Percentiles rank a stretch among this genome's conserved stretches.
Conservation (phyloP, 208 protist species). For the Acanthamoeba healyi region DNA sequence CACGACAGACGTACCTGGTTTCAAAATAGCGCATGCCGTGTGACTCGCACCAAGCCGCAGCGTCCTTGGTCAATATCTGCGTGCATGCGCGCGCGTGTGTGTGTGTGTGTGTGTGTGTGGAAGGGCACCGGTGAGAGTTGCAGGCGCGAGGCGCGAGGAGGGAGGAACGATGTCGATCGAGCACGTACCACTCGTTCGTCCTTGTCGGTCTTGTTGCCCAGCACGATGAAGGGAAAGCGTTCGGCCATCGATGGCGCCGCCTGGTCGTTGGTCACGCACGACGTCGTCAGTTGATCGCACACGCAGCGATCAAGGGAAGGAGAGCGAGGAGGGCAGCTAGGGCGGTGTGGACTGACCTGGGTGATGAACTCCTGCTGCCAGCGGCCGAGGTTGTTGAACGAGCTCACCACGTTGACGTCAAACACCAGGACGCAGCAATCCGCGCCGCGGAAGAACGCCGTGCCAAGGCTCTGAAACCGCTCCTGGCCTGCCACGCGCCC, state of each 20-base stretch:
- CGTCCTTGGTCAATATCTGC: conserved; percentile 69
- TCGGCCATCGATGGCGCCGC: conserved; percentile 69
- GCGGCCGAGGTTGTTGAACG: conserved; percentile 69
- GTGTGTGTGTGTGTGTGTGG: too few species aligned
- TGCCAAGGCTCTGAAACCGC: conserved; percentile 79
- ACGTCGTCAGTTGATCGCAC: background rate
- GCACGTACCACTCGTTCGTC: conserved; percentile 81
- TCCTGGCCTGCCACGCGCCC: conserved; percentile 71
- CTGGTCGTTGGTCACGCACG: background rate
- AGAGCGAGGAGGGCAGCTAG: too few species aligned
- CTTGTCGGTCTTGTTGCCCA: conserved; percentile 89
- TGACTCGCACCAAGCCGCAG: conserved; percentile 1
- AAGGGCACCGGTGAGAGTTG: background rate
- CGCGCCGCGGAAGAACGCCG: conserved; percentile 79
- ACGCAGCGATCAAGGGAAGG: too few species aligned
- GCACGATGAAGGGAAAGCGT: conserved; percentile 34
- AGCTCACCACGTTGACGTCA: conserved; percentile 83
- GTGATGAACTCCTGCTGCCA: conserved; percentile 76
- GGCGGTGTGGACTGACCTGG: background rate
- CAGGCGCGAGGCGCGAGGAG: background rate
- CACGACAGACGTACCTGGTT: background rate
- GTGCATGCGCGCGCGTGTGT: too few species aligned
- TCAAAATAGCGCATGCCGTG: conserved; percentile 47
- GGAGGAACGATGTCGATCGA: background rate
- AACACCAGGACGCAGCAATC: conserved; percentile 87